These are phyloP conservation scores for Phytophthora multivora DNA, from an alignment of 352 stramenopile species.

Conservation along the genomic window DNA sequence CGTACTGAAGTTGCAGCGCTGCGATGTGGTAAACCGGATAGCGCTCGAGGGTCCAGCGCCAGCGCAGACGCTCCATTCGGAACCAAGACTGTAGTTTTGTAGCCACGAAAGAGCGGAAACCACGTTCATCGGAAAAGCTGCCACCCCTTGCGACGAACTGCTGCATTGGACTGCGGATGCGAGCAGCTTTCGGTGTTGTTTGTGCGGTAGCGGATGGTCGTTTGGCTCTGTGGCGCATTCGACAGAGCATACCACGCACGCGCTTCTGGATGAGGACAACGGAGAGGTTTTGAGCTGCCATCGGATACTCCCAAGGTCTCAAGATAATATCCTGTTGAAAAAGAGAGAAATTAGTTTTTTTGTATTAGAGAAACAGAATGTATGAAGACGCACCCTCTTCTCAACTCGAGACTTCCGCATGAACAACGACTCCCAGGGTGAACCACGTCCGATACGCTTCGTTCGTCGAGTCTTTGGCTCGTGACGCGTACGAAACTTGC, in stretches of 20 bases:
- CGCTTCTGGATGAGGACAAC: conserved; percentile 81
- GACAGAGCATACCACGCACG: conserved; percentile 67
- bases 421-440: conserved; percentile 77
- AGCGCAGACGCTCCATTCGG: conserved; percentile 52
- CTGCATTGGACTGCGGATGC: conserved; percentile 62
- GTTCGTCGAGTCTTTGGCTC: conserved; percentile 51
- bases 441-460: conserved; percentile 32
- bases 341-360: no score
- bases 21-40: conserved; percentile 87
- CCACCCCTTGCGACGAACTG: conserved; percentile 64
- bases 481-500: conserved; percentile 58
- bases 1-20: conserved; percentile 82
- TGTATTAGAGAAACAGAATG: no score
- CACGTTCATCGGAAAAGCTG: conserved; percentile 55
- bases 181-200: neutral
- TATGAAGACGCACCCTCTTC: conserved; percentile 49
- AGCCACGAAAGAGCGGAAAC: conserved; percentile 66
- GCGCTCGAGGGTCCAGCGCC: conserved; percentile 49
- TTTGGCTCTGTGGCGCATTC: conserved; percentile 21
- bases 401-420: conserved; percentile 76
- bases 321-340: conserved; percentile 59
- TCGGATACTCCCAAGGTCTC: conserved; percentile 77
- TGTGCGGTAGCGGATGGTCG: conserved; percentile 1
- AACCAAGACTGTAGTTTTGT: conserved; percentile 76
- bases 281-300: conserved; percentile 81